Base-by-base conservation (phyloP, 495 filamentous ascomycete species). In the Penicillium dipodomyicola region DNA sequence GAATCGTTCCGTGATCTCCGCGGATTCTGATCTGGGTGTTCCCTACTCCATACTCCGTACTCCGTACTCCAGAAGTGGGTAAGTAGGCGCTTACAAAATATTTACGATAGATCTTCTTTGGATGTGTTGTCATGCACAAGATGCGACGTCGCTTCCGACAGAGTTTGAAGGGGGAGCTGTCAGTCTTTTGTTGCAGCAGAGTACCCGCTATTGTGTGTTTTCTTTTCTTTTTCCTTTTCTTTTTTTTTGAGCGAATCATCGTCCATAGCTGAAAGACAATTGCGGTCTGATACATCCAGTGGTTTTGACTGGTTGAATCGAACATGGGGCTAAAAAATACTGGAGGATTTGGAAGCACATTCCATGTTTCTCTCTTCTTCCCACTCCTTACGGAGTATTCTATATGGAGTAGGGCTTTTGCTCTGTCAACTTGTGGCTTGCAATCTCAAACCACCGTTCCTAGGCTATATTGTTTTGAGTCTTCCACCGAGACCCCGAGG, bases 231-330 rank as follows among this genome's bases (percentile, higher is more conserved):
- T 52, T 51, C 17, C 4, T 20, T 29, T 20, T 52, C 30, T 15
- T 7, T 29, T 29, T 20, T 45, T 15, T 17, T 17, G 5, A 6
- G 41, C 65, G 63, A 68, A 66, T 68, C 58, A 64, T 17, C 41
- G 43, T 5, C 22, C 44, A 22, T 5, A 11, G 4, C 1, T 19
- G 9, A 22, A 30, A 44, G 22, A 42, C n/a, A 61, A 56, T 58
- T 60, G 56, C 58, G 54, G 59, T 60, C 65, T 68, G 58, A 64
- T 66, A 66, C 56, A 66, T 61, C 58, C 48, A 62, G 32, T n/a
- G 22, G 3, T 46, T 37, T 17, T 68, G 37, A 64, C 44, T 67
- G 63, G 65, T 56, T 43, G 7, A 35, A 53, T 43, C 29, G 15
- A 46, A 46, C 2, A 27, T 22, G 40, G 40, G 51, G 41, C 40